A percentile compares a stretch with the other conserved stretches of the same genome.
phyloP scores from a whole-genome alignment of 305 asterid genomes.

The Fraxinus nigra region DNA sequence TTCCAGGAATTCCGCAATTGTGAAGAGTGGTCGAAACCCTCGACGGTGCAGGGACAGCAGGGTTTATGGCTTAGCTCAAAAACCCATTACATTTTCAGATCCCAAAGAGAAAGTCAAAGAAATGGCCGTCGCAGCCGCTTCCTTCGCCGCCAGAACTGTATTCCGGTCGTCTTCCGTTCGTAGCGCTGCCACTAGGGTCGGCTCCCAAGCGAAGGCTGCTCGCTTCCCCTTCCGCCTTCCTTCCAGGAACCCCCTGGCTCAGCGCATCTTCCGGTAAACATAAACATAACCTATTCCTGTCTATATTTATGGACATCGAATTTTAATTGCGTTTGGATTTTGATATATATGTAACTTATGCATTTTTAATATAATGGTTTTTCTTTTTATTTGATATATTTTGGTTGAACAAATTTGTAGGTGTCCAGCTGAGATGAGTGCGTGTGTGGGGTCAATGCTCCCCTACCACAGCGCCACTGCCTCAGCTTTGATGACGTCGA shows the following conservation, averaged over 20 bases:
- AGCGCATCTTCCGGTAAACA: constrained; percentile 61
- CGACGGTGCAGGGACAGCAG: not conserved
- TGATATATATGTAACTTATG: not conserved
- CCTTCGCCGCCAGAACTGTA: constrained; percentile 58
- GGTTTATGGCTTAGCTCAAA: not conserved
- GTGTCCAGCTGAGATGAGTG: constrained; percentile 79
- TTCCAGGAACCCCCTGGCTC: constrained; percentile 52
- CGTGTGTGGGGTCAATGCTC: constrained; percentile 74
- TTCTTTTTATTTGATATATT: not conserved
- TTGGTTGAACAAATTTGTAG: constrained; percentile 31
- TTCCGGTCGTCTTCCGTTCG: constrained; percentile 68
- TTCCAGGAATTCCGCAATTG: not conserved
- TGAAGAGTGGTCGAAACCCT: not conserved
- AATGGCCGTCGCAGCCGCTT: constrained; percentile 51
- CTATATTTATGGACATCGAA: not conserved
- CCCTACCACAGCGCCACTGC: constrained; percentile 89
- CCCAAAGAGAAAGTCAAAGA: not conserved
- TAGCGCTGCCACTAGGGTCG: constrained; percentile 51
- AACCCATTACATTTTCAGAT: not conserved
- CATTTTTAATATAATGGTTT: not conserved
- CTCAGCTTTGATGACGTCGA: constrained; percentile 91
- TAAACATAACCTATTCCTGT: constrained; percentile 15
- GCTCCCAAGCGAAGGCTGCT: constrained; percentile 59
- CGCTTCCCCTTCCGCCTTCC: constrained; percentile 62
- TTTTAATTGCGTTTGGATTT: not conserved